These are phyloP conservation scores for Aquanectria penicillioides DNA, from an alignment of 2,329 filamentous ascomycete species.

Conservation along the genomic window DNA sequence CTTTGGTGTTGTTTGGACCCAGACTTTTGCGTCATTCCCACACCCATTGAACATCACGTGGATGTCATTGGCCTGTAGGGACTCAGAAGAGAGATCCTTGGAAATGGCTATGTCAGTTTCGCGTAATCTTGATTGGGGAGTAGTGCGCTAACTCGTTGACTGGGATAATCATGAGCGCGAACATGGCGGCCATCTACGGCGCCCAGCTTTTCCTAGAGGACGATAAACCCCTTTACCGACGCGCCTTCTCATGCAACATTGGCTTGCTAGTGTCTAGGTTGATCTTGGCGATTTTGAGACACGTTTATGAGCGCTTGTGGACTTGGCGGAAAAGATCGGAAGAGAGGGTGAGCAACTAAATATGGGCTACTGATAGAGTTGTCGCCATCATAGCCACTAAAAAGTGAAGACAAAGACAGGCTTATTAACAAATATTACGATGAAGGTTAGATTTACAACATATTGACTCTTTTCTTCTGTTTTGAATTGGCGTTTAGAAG, in stretches of 20 bases:
- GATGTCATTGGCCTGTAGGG: neutral
- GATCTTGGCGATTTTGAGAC: neutral
- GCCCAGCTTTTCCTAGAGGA: neutral
- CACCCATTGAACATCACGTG: neutral
- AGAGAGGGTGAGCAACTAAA: no score
- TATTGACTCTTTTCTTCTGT: no score
- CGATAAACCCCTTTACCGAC: neutral
- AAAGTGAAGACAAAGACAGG: no score
- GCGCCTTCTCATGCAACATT: neutral
- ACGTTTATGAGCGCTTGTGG: neutral
- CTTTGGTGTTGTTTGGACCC: neutral
- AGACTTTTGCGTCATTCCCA: neutral
- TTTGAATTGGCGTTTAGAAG: no score
- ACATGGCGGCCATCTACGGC: neutral
- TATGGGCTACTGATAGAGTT: no score
- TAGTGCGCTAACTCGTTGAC: no score
- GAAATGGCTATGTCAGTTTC: neutral
- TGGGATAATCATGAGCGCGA: neutral
- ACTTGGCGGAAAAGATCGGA: neutral
- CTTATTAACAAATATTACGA: no score
- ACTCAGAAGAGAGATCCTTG: neutral
- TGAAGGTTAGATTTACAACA: no score
- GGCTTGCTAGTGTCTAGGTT: neutral
- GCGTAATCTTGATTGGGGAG: no score
- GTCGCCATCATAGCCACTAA: no score